Conservation (phyloP, 1,284 basidiomycete species). For the Pyrrhoderma noxium region DNA sequence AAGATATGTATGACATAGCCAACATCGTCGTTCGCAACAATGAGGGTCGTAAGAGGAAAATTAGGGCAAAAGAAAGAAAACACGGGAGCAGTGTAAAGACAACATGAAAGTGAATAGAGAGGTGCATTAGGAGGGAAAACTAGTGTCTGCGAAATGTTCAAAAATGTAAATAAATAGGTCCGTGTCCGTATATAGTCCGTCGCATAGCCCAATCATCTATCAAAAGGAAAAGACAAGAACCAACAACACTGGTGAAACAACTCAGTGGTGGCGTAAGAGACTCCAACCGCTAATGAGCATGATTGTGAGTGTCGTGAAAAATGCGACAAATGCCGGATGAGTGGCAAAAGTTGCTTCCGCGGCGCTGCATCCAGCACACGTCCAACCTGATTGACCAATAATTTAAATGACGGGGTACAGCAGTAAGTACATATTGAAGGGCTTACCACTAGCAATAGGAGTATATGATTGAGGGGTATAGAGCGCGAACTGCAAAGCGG, state of each 20-base stretch:
- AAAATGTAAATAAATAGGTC: constrained; percentile 2
- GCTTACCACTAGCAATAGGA: constrained; percentile 55
- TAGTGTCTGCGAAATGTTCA: background rate
- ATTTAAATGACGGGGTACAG: constrained; percentile 10
- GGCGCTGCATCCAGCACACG: constrained; percentile 57
- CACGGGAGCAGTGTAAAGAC: background rate
- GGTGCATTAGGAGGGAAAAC: background rate
- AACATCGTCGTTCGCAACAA: background rate
- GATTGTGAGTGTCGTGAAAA: constrained; percentile 62
- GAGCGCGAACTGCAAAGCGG: constrained; percentile 70
- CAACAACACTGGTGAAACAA: background rate
- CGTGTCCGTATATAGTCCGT: constrained; percentile 12
- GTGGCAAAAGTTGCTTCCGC: constrained; percentile 40
- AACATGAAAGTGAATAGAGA: background rate
- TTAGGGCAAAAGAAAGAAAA: background rate
- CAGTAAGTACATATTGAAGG: constrained; percentile 10
- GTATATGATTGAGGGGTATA: constrained; percentile 80
- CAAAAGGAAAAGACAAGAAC: constrained; percentile 3
- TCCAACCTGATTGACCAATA: constrained; percentile 53
- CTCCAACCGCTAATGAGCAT: constrained; percentile 69
- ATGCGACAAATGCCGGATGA: constrained; percentile 59
- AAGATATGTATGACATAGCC: background rate
- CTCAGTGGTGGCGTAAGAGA: constrained; percentile 38
- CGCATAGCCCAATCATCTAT: constrained; percentile 5
- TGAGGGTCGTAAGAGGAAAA: background rate